Evolutionary conservation across 129 eudicot genomes (phyloP).

Genomic region (Arctium lappa): DNA sequence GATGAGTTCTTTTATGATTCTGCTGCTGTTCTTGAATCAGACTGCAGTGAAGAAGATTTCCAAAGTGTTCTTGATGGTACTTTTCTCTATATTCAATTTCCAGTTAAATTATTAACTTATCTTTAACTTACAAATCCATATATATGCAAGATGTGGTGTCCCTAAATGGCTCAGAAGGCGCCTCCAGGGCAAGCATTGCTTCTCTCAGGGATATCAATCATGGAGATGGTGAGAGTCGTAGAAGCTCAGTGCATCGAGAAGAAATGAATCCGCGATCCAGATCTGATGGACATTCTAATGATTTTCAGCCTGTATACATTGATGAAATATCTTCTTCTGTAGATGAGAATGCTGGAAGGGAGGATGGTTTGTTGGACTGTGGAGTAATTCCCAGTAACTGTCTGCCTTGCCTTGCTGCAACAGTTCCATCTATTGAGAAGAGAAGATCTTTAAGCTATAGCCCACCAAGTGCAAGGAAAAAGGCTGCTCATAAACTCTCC

Average conservation of each 20-base stretch:
- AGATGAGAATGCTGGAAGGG: constrained; percentile 51
- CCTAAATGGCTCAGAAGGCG: constrained; percentile 53
- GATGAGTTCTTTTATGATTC: constrained; percentile 97
- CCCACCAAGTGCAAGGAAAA: constrained; percentile 69
- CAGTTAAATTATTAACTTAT: neutral
- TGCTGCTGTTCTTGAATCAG: constrained; percentile 75
- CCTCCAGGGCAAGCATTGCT: constrained; percentile 48
- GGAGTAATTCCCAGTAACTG: constrained; percentile 78
- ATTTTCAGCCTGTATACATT: constrained; percentile 47
- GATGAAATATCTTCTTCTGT: constrained; percentile 66
- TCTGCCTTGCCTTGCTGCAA: constrained; percentile 86
- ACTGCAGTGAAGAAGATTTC: constrained; percentile 90
- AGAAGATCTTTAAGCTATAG: constrained; percentile 68
- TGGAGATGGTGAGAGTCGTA: constrained; percentile 24
- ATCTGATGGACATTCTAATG: constrained; percentile 39
- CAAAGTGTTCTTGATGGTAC: constrained; percentile 91
- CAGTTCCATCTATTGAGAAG: constrained; percentile 72
- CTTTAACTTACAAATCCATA: neutral
- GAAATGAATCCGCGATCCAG: constrained; percentile 30
- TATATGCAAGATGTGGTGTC: constrained; percentile 50
- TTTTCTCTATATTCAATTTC: neutral
- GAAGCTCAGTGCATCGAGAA: constrained; percentile 27
- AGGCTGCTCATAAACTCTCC: constrained; percentile 54
- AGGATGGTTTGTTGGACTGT: constrained; percentile 64
- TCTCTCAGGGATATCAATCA: constrained; percentile 37